phyloP scores from a whole-genome alignment of 805 yeast genomes.

The Teunomyces lycoperdinae region DNA sequence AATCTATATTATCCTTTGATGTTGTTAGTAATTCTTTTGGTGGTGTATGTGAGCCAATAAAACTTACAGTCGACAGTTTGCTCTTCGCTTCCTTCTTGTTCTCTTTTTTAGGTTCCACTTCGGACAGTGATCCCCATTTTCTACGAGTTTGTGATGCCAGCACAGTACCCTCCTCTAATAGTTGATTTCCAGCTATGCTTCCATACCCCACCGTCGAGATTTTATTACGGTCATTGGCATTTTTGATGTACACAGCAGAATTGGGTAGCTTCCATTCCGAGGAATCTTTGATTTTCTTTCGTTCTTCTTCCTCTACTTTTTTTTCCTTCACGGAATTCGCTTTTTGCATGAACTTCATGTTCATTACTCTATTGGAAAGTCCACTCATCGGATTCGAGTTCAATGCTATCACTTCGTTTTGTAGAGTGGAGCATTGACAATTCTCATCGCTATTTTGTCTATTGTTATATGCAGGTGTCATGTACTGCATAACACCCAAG shows the following conservation, averaged over 20 bases:
- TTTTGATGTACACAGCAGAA: slow-evolving; percentile 22
- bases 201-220: slow-evolving; percentile 42
- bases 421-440: neutral
- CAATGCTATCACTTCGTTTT: too few relatives aligned
- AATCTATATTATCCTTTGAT: slow-evolving; percentile 4
- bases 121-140: slow-evolving; percentile 15
- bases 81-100: slow-evolving; percentile 8
- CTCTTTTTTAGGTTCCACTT: slow-evolving; percentile 8
- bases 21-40: neutral
- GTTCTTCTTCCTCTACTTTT: slow-evolving; percentile 30
- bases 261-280: slow-evolving; percentile 53
- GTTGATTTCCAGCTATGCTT: slow-evolving; percentile 23
- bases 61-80: neutral
- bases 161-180: slow-evolving; percentile 12
- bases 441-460: neutral
- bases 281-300: slow-evolving; percentile 42
- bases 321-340: slow-evolving; percentile 37
- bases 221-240: slow-evolving; percentile 17
- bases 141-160: slow-evolving; percentile 10
- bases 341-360: slow-evolving; percentile 66
- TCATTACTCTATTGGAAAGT: slow-evolving; percentile 67
- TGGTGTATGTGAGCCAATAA: neutral
- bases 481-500: neutral
- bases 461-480: neutral
- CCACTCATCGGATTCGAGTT: slow-evolving; percentile 20